Conservation (phyloP, 108 stramenopile species). For the Craspedostauros australis region DNA sequence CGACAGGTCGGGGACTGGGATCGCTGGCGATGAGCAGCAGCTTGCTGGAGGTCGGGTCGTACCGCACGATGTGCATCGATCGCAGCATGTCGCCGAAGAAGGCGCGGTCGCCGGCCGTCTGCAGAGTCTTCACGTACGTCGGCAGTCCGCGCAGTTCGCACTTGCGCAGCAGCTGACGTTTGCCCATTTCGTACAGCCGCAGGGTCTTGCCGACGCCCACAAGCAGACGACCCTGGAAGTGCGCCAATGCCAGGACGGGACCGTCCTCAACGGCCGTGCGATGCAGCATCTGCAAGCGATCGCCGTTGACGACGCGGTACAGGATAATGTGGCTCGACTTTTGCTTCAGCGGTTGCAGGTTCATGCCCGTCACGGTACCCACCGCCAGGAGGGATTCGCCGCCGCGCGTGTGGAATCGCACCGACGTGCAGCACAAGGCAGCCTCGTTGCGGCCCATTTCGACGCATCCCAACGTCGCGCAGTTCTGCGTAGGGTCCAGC, state of each 20-base stretch:
- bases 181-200: constrained; percentile 95
- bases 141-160: constrained; percentile 88
- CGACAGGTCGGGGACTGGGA: constrained; percentile 76
- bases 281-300: constrained; percentile 87
- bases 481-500: constrained; percentile 75
- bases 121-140: constrained; percentile 81
- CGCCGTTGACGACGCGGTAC: constrained; percentile 82
- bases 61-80: constrained; percentile 87
- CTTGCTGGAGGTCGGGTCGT: constrained; percentile 74
- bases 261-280: constrained; percentile 91
- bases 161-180: constrained; percentile 94
- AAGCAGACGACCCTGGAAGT: constrained; percentile 90
- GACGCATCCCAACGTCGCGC: constrained; percentile 78
- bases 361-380: constrained; percentile 87
- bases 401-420: constrained; percentile 88
- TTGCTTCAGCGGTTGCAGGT: constrained; percentile 78
- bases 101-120: constrained; percentile 84
- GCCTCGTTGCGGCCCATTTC: constrained; percentile 92
- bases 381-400: constrained; percentile 92
- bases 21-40: constrained; percentile 91
- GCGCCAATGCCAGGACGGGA: constrained; percentile 82
- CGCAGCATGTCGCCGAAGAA: constrained; percentile 89
- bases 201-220: constrained; percentile 87
- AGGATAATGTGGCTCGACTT: constrained; percentile 63
- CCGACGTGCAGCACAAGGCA: constrained; percentile 86